Evolutionary conservation across 352 stramenopile species (phyloP), one percentile per base, ranked within the genome.

Genomic region (Phytophthora idaei): DNA sequence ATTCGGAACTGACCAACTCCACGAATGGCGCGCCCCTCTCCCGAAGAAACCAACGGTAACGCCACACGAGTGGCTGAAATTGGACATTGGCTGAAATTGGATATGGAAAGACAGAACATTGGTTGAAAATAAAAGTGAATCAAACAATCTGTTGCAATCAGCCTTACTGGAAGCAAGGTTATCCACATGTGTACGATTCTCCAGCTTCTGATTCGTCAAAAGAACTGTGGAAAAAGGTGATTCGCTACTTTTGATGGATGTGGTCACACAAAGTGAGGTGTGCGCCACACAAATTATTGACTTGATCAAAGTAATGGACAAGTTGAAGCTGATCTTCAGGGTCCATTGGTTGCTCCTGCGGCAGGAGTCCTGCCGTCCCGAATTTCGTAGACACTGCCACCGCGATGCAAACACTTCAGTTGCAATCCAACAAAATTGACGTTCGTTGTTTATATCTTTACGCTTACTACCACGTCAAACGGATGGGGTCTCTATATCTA

Each of bases 1-100:
- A 69, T 66, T 69, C 15, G 46, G 51, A 73, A 78, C 53, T 78
- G 71, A 68, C 44, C 21, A 67, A 63, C 64, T 17, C 11, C 36
- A 17, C 36, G 36, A n/a, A 37, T 37, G 6, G 32, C 39, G 39
- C 39, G 39, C 39, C 39, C 41, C 41, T 47, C 41, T 47, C 41
- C 41, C 41, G n/a, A 62, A 42, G 36, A 42, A 42, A 42, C 36
- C 36, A 42, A 42, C 36, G 36, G 34, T n/a, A 41, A 41, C 7
- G 39, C 2, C 44, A 45, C 29, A 5, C 2, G 44, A 72, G 49
- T 72, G 64, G 64, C 25, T 49, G 34, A 72, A 72, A 68, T 53
- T 57, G 57, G 28, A 21, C 5, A 21, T 21, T 72, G 64, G 64
- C 25, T 49, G 34, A 72, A 72, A 68, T 53, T 57, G 57, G 28